Percentiles rank a stretch among this genome's conserved stretches.
These are phyloP conservation scores for Aspergillus olivimuriae DNA, from an alignment of 495 filamentous ascomycete genomes.

Conservation along the genomic window DNA sequence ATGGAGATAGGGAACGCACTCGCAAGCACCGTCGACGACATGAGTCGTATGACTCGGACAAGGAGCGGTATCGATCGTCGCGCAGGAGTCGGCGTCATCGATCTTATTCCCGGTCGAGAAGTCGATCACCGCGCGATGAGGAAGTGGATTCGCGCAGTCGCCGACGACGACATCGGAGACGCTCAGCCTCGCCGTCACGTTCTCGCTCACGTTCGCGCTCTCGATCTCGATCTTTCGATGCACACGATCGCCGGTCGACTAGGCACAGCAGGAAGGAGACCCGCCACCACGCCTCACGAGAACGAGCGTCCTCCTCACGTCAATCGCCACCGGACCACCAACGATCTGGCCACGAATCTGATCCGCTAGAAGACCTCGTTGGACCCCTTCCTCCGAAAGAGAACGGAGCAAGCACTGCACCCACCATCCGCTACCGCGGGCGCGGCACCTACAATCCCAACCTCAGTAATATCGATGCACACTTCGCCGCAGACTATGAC, in stretches of 20 bases:
- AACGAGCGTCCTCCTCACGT: constrained; percentile 8
- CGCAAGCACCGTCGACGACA: constrained; percentile 21
- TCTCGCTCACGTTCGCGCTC: too few species aligned
- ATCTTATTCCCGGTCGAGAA: constrained; percentile 30
- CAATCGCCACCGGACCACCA: constrained; percentile 1
- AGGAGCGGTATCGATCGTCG: constrained; percentile 16
- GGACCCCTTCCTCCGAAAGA: constrained; percentile 65
- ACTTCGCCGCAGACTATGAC: constrained; percentile 74
- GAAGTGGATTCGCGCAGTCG: constrained; percentile 14
- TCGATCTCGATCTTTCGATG: constrained; percentile 10
- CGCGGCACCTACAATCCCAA: constrained; percentile 55
- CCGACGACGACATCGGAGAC: constrained; percentile 23
- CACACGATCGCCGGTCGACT: constrained; percentile 7
- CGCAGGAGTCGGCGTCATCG: constrained; percentile 17
- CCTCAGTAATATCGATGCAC: constrained; percentile 67
- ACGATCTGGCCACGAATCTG: constrained; percentile 48
- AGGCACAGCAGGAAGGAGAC: constrained; percentile 2
- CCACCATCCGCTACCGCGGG: constrained; percentile 57
- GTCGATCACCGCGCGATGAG: constrained; percentile 26
- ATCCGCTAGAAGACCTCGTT: constrained; percentile 72
- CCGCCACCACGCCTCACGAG: constrained; percentile 4
- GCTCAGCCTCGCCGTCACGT: constrained; percentile 17
- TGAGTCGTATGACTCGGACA: constrained; percentile 16
- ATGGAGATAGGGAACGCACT: constrained; percentile 24
- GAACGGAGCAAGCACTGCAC: constrained; percentile 15